A percentile compares a stretch with the other conserved stretches of the same genome.
These are phyloP conservation scores for Suhomyces bokatorum DNA, from an alignment of 1,139 yeast genomes.

Conservation along the genomic window DNA sequence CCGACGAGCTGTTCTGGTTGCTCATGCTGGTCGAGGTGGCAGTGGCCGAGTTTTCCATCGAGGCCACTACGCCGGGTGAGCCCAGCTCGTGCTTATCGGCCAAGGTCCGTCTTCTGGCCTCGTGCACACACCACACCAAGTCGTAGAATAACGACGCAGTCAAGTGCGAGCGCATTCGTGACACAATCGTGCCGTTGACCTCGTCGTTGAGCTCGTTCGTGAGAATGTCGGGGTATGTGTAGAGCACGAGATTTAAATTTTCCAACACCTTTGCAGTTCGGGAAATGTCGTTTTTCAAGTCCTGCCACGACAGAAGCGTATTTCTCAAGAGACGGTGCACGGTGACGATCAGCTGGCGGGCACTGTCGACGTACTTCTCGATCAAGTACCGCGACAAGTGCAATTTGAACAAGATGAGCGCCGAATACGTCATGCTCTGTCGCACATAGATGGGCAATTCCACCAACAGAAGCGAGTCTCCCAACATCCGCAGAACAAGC, in stretches of 20 bases:
- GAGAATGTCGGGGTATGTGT: constrained; percentile 84
- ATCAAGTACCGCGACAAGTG: constrained; percentile 77
- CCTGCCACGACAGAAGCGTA: constrained; percentile 88
- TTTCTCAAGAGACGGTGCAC: constrained; percentile 86
- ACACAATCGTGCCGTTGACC: constrained; percentile 61
- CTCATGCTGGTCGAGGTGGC: neutral
- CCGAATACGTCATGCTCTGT: constrained; percentile 81
- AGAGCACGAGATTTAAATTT: constrained; percentile 80
- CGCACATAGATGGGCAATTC: constrained; percentile 87
- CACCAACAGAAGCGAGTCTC: constrained; percentile 62
- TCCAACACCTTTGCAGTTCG: constrained; percentile 93
- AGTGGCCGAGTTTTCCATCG: constrained; percentile 6
- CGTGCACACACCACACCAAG: constrained; percentile 92
- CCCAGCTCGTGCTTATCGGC: constrained; percentile 34
- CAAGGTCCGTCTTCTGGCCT: constrained; percentile 76
- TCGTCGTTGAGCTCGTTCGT: constrained; percentile 32
- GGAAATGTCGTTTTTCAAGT: constrained; percentile 85
- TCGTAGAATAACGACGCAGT: constrained; percentile 92
- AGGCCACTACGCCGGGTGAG: constrained; percentile 14
- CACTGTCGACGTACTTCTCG: constrained; percentile 80
- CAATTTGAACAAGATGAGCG: constrained; percentile 73
- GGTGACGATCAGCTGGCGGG: constrained; percentile 90
- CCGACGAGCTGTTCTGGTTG: neutral
- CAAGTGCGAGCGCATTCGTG: constrained; percentile 87
- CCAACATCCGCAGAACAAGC: constrained; percentile 65